Percentiles rank a stretch among this genome's conserved stretches.
These are phyloP conservation scores for Microdochium bolleyi DNA, from an alignment of 2,329 filamentous ascomycete genomes.

Conservation along the genomic window DNA sequence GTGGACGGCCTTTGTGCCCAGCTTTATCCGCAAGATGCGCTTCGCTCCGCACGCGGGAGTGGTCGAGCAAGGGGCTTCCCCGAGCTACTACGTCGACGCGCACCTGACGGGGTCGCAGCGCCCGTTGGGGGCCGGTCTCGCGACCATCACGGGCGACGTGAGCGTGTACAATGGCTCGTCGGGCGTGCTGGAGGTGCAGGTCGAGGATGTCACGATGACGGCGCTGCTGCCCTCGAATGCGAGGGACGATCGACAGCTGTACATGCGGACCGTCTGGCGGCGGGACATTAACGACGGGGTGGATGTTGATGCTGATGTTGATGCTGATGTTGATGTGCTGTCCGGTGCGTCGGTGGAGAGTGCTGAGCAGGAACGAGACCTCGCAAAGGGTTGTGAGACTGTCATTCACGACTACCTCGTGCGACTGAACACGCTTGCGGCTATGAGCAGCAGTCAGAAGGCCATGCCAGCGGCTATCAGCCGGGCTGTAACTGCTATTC, in stretches of 20 bases:
- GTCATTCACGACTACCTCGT: not conserved
- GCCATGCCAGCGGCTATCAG: not conserved
- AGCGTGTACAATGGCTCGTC: slow-evolving; percentile 15
- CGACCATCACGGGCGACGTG: slow-evolving; percentile 8
- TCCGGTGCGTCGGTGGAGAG: not conserved
- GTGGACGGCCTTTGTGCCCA: slow-evolving; percentile 1
- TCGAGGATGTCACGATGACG: slow-evolving; percentile 17
- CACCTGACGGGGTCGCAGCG: not conserved
- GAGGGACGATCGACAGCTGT: slow-evolving; percentile 19
- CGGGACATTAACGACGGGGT: not conserved
- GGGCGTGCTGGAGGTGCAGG: slow-evolving; percentile 14
- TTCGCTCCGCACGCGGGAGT: not conserved
- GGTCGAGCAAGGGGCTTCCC: not conserved
- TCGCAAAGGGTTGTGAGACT: not conserved
- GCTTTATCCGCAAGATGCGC: not conserved
- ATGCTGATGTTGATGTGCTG: not conserved
- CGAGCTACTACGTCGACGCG: not conserved
- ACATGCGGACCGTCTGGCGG: slow-evolving; percentile 16
- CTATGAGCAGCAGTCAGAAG: not conserved
- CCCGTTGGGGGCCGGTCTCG: slow-evolving; percentile 1
- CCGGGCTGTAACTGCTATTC: not conserved
- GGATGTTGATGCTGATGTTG: not conserved
- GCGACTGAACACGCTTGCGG: not conserved
- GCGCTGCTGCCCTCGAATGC: slow-evolving; percentile 16
- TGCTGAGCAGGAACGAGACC: not conserved